Evolutionary conservation across 2,329 filamentous ascomycete genomes (phyloP), one percentile per base, ranked within the genome.

Genomic region (Chaetomiaceae sp.): DNA sequence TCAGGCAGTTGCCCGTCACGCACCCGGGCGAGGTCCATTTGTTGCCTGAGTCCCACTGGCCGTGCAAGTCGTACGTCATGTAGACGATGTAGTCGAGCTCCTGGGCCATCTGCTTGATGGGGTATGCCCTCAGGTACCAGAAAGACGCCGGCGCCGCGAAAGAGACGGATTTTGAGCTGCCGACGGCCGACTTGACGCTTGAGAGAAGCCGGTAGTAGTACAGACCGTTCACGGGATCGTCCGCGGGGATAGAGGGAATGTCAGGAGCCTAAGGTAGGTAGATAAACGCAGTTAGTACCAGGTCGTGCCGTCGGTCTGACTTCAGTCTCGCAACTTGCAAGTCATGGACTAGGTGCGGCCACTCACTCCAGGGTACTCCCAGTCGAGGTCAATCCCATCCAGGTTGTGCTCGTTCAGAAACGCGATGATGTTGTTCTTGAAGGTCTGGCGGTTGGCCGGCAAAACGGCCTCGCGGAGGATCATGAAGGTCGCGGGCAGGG

Each of bases 321-420:
- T n/a, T n/a, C n/a, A n/a, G n/a, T n/a, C n/a, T n/a, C n/a, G n/a
- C n/a, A n/a, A n/a, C n/a, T n/a, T n/a, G n/a, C n/a, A n/a, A n/a
- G n/a, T n/a, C n/a, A n/a, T n/a, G n/a, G n/a, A n/a, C n/a, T n/a
- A n/a, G n/a, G n/a, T n/a, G n/a, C n/a, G n/a, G n/a, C n/a, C n/a
- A n/a, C n/a, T n/a, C n/a, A n/a, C n/a, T n/a, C 69, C 71, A 2
- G 71, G 71, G 51, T 74, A 73, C 53, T 68, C 73, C 59, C 64
- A 70, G 43, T 74, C 72, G 49, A 69, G 58, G 51, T 71, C 68
- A 4, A 71, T 62, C 0, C 75, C 75, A 42, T 76, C 73, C 0
- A 77, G 59, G 4, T 62, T 60, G 25, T 74, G 39, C 34, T 75
- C 38, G 25, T 69, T 57, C 43, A 77, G 17, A 57, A 78, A 70